Evolutionary conservation across 2,329 filamentous ascomycete species (phyloP), one percentile per base, ranked within the genome.

Genomic region (Daldinia sp.): DNA sequence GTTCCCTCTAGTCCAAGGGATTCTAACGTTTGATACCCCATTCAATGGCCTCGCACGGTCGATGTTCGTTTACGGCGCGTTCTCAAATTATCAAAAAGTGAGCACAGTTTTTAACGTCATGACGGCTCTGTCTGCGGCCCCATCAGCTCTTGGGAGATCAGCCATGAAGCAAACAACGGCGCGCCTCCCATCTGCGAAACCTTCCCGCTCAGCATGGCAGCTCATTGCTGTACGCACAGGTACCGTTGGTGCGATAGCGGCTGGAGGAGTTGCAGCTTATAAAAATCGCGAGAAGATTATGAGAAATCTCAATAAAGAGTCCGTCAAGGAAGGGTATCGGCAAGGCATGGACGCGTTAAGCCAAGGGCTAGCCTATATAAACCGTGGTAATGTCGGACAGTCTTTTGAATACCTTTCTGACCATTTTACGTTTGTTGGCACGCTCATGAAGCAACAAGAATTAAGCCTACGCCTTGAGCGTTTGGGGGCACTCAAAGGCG

Each of bases 401-500:
- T 91, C 92, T 1, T 90, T 92, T 68, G 85, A 83, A 15, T 96
- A 92, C 88, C 86, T 94, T 3, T 88, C 89, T 0, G 91, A 90
- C 13, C 93, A 97, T 75, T 86, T 96, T 52, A 91, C 92, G 32
- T 97, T 96, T 71, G 90, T 96, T 1, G 92, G 92, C 0, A 89
- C 91, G 45, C 82, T 97, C 1, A 84, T 93, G 68, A 89, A 90
- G 54, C 87, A 87, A 13, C 87, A 89, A 30, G 91, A 95, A 70
- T 79, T 96, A 63, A 86, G 84, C 57, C 83, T 85, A 41, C 84
- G 93, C 13, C 79, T 96, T 2, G 84, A 86, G 61, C 81, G 85
- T 55, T 79, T 94, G 51, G 84, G 85, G 0, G 76, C 81, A 1
- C 81, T 90, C 1, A 83, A 85, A 43, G 86, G 85, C 0, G 81